Evolutionary conservation across 441 rosid genomes (phyloP), one percentile per base, ranked within the genome.

Genomic region (Dalechampia spathulata): DNA sequence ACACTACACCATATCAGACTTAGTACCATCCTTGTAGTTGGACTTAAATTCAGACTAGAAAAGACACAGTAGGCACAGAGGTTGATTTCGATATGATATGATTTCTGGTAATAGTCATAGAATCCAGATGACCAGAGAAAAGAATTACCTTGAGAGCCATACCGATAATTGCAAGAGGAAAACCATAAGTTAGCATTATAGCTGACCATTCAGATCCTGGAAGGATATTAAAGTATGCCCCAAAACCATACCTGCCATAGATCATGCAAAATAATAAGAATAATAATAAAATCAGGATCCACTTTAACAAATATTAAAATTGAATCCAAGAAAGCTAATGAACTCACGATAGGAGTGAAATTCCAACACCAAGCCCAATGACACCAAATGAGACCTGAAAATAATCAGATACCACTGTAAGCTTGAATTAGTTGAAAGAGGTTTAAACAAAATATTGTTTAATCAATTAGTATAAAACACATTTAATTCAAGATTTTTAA

Each of bases 181-280:
- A 92, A 30, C 99, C 95, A 75, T 89, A 92, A 2, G 99, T 92
- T 30, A 92, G 75, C 97, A 89, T 86, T 41, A 92, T 19, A 3
- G 96, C 99, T 0, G 99, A 86, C 99, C 99, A 89, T 61, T 92
- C 99, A 26, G 99, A 82, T 63, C 99, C 97, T 1, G 97, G 96
- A 23, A 92, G 84, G 70, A 92, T 72, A 63, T 80, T 92, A 55
- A 92, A 92, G 59, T 92, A 92, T 0, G 99, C 99, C 20, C 97
- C 95, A 62, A 92, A 89, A 60, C 96, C 99, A 38, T 89, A 87
- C 64, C 99, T 92, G 73, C 23, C n/a, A n/a, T n/a, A 71, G 7
- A 60, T 46, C 26, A 4, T 25, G 71, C 41, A 53, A 52, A 62
- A n/a, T n/a, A n/a, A n/a, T n/a, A n/a, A n/a, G n/a, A n/a, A n/a